Percentiles rank a stretch among this genome's conserved stretches.
Conservation (phyloP, 2,329 filamentous ascomycete genomes). For the Pseudogymnoascus destructans region DNA sequence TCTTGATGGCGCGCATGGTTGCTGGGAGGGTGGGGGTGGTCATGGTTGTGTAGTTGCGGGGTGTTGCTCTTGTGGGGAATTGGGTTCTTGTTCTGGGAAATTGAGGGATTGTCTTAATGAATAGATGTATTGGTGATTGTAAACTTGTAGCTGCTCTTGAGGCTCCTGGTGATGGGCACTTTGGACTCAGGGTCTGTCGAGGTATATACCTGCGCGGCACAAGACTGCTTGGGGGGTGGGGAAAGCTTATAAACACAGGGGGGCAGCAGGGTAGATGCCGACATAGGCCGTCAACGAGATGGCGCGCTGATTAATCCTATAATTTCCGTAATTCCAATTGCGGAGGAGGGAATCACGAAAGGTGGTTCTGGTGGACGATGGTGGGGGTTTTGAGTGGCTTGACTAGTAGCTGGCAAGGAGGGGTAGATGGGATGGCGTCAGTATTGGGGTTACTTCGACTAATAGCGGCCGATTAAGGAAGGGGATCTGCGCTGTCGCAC, state of each 20-base stretch:
- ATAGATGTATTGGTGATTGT: neutral
- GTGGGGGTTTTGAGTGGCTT: neutral
- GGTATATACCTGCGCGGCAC: neutral
- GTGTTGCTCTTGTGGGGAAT: neutral
- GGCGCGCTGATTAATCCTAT: neutral
- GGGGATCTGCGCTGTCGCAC: neutral
- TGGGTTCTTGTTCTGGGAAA: neutral
- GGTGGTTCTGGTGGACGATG: neutral
- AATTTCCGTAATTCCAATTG: neutral
- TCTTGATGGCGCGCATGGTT: constrained; percentile 49
- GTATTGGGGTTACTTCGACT: neutral
- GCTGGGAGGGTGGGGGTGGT: constrained; percentile 15
- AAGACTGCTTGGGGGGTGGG: neutral
- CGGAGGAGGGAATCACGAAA: neutral
- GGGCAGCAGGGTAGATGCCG: neutral
- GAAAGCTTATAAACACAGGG: constrained; percentile 6
- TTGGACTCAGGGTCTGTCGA: neutral
- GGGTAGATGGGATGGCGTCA: neutral
- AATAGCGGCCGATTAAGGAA: neutral
- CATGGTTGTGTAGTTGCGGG: neutral
- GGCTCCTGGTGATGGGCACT: neutral
- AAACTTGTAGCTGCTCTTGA: neutral
- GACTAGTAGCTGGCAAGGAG: neutral
- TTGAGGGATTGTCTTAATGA: neutral
- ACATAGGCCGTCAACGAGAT: neutral